Percentiles rank a stretch among this genome's conserved stretches.
phyloP scores from a whole-genome alignment of 2,329 filamentous ascomycete species.

The Rutstroemia sp. region DNA sequence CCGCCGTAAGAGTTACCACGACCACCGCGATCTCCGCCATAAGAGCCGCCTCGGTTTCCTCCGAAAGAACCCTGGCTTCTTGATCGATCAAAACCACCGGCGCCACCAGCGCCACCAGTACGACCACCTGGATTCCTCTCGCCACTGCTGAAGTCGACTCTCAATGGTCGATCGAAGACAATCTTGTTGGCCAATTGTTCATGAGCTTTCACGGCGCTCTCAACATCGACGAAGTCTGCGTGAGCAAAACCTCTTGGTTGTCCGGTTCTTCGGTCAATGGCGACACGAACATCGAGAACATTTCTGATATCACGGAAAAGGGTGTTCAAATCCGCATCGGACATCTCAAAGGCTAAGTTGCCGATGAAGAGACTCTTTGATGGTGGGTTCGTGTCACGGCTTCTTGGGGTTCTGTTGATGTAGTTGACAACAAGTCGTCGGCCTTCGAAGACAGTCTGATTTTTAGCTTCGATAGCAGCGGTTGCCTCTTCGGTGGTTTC shows the following conservation, averaged over 20 bases:
- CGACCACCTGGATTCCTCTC: background rate
- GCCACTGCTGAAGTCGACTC: conserved; percentile 49
- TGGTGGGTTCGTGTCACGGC: conserved; percentile 35
- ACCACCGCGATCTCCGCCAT: background rate
- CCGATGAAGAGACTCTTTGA: conserved; percentile 71
- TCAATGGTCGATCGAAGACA: conserved; percentile 59
- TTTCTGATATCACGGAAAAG: conserved; percentile 65
- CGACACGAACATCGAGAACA: conserved; percentile 69
- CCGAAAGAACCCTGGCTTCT: background rate
- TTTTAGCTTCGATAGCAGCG: conserved; percentile 47
- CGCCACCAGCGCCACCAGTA: background rate
- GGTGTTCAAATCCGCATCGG: conserved; percentile 72
- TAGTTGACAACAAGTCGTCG: conserved; percentile 57
- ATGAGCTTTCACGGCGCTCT: conserved; percentile 54
- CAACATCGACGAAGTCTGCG: conserved; percentile 65
- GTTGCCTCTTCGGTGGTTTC: conserved; percentile 43
- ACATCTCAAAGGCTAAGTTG: conserved; percentile 81
- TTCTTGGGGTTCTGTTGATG: conserved; percentile 25
- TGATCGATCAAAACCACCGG: background rate
- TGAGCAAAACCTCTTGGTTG: conserved; percentile 80
- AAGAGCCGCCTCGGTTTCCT: background rate
- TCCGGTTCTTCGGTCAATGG: conserved; percentile 73
- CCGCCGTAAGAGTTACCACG: background rate
- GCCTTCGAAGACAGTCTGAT: conserved; percentile 55
- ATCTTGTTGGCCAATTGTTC: conserved; percentile 47